Conservation (phyloP, 2,329 filamentous ascomycete genomes). For the Ascochyta pisi region DNA sequence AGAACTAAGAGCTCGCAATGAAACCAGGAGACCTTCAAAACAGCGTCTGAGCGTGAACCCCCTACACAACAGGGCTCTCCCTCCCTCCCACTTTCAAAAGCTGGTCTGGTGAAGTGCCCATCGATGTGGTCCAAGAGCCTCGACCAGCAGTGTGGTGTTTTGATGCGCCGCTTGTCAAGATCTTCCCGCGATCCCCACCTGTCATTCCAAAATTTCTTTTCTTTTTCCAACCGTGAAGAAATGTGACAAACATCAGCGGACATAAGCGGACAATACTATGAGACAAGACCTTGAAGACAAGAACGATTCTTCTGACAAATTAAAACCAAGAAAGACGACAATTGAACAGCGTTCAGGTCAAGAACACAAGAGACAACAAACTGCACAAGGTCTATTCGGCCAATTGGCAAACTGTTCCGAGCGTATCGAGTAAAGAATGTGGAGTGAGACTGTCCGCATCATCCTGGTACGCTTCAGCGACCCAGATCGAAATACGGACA, state of each 20-base stretch:
- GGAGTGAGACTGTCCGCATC: background rate
- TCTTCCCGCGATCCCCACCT: constrained; percentile 20
- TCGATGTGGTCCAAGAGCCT: background rate
- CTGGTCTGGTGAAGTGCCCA: background rate
- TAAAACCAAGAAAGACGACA: background rate
- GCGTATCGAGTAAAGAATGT: background rate
- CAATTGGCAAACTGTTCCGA: background rate
- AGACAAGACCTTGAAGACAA: background rate
- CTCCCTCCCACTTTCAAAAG: background rate
- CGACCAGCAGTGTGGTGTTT: background rate
- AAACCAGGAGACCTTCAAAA: too few species aligned
- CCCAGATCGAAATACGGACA: background rate
- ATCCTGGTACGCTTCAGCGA: background rate
- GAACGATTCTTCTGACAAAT: background rate
- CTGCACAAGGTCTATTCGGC: background rate
- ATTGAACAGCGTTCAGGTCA: background rate
- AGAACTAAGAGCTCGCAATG: background rate
- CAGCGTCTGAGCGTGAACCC: too few species aligned
- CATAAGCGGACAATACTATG: constrained; percentile 1
- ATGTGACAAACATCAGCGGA: constrained; percentile 10
- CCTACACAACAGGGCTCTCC: too few species aligned
- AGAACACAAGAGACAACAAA: background rate
- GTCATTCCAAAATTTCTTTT: constrained; percentile 5
- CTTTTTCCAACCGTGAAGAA: background rate
- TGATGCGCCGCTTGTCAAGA: constrained; percentile 5